Base-by-base conservation (phyloP, 2,329 filamentous ascomycete genomes). In the Aspergillus versicolor region DNA sequence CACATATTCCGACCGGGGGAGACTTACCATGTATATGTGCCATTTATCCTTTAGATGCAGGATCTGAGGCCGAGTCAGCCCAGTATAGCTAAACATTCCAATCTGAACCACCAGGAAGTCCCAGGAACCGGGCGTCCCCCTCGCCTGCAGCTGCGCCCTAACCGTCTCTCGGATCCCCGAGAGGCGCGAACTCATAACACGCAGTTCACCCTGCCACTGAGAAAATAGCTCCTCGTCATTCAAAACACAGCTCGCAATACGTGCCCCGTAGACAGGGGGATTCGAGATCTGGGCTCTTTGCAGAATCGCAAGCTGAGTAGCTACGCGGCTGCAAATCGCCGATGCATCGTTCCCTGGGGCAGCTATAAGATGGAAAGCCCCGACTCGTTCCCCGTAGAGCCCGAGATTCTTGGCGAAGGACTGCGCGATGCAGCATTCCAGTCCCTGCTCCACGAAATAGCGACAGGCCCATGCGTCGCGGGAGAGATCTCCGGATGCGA, bases 41-140 rank as follows among this genome's bases (percentile, higher is more conserved):
- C 76, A 79, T 67, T 80, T 78, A 50, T 78, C 75, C 32, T 76
- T 68, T 58, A 81, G 63, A 47, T 72, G 66, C 63, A 69, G 63
- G 3, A 84, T 81, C 61, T 84, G 81, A 4, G 69, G 57, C 58
- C 79, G 75, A 3, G 60, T 78, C 58, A 85, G 69, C 0, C 82
- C 83, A 0, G 81, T 82, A 57, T 96, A 99, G 75, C 88, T 93
- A 80, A 99, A 99, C 94, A 99, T 99, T 79, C 94, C 94, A 72
- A 99, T 99, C 83, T 99, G 94, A 69, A 95, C 90, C 15, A 92
- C 97, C 73, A 99, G 96, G 78, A 99, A 95, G 71, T 92, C 91
- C 94, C 94, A 99, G 12, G 84, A 89, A 34, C 93, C 93, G 0
- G 93, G 93, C 0, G 94, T 97, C 27, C 85, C 86, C 59, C 92